Percentiles rank a stretch among this genome's conserved stretches.
These are phyloP conservation scores for Leccinellum rugosiceps DNA, from an alignment of 768 basidiomycete species.

Conservation along the genomic window DNA sequence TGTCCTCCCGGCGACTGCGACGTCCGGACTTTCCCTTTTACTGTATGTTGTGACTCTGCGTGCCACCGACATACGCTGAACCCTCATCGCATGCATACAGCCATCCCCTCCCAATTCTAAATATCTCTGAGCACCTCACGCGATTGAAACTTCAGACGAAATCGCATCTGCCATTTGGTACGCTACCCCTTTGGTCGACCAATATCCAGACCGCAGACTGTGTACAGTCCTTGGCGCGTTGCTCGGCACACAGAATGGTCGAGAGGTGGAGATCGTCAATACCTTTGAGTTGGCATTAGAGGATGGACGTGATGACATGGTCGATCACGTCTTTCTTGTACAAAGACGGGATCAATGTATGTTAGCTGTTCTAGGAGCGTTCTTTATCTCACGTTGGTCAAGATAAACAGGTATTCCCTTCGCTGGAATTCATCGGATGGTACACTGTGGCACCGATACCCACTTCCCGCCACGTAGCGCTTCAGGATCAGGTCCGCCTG, in stretches of 20 bases:
- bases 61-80: neutral
- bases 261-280: conserved; percentile 96
- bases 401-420: conserved; percentile 99
- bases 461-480: conserved; percentile 66
- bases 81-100: conserved; percentile 41
- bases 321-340: conserved; percentile 81
- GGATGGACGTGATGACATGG: conserved; percentile 50
- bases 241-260: conserved; percentile 89
- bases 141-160: conserved; percentile 75
- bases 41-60: conserved; percentile 46
- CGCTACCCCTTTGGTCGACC: conserved; percentile 14
- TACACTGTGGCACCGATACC: conserved; percentile 84
- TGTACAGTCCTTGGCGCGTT: conserved; percentile 85
- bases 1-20: conserved; percentile 66
- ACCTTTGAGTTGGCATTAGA: conserved; percentile 83
- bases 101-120: conserved; percentile 94
- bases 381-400: conserved; percentile 11
- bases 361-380: conserved; percentile 12
- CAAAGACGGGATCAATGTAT: conserved; percentile 87
- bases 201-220: neutral
- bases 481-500: conserved; percentile 76
- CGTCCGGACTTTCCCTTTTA: conserved; percentile 71
- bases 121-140: conserved; percentile 94
- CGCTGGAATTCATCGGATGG: conserved; percentile 97
- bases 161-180: conserved; percentile 62